phyloP scores from a whole-genome alignment of 352 stramenopile species.

The Vaucheria bursata region DNA sequence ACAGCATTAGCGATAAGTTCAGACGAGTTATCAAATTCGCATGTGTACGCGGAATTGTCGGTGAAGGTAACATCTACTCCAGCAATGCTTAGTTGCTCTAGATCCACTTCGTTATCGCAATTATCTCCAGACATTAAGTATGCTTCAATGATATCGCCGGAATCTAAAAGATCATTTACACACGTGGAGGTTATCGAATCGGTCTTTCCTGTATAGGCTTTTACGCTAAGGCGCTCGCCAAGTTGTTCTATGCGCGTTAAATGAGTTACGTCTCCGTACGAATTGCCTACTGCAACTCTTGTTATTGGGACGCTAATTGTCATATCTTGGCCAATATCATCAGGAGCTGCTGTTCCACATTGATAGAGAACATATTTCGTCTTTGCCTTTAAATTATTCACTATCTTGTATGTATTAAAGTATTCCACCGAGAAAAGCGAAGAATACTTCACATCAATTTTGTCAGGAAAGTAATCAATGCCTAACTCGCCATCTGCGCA shows the following conservation, averaged over 20 bases:
- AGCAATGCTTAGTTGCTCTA: too few species aligned
- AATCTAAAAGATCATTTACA: conserved; percentile 19
- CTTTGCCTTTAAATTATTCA: not conserved
- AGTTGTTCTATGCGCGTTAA: conserved; percentile 47
- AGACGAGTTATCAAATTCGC: too few species aligned
- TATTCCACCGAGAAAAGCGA: conserved; percentile 40
- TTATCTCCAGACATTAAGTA: too few species aligned
- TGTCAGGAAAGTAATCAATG: conserved; percentile 50
- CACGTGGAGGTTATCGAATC: conserved; percentile 20
- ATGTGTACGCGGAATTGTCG: too few species aligned
- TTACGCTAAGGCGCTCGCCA: conserved; percentile 38
- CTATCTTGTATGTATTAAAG: conserved; percentile 46
- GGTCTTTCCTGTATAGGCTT: conserved; percentile 10
- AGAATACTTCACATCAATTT: conserved; percentile 25
- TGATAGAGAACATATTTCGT: conserved; percentile 43
- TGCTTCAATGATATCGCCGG: conserved; percentile 18
- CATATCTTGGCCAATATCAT: not conserved
- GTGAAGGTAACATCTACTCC: too few species aligned
- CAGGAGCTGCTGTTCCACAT: conserved; percentile 45
- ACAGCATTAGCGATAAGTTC: conserved; percentile 1
- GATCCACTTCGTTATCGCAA: too few species aligned
- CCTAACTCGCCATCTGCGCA: conserved; percentile 37
- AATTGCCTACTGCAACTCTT: conserved; percentile 12
- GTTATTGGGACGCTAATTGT: conserved; percentile 43
- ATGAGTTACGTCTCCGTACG: conserved; percentile 20